A percentile compares a stretch with the other conserved stretches of the same genome.
Conservation (phyloP, 352 stramenopile species). For the Pythium insidiosum region DNA sequence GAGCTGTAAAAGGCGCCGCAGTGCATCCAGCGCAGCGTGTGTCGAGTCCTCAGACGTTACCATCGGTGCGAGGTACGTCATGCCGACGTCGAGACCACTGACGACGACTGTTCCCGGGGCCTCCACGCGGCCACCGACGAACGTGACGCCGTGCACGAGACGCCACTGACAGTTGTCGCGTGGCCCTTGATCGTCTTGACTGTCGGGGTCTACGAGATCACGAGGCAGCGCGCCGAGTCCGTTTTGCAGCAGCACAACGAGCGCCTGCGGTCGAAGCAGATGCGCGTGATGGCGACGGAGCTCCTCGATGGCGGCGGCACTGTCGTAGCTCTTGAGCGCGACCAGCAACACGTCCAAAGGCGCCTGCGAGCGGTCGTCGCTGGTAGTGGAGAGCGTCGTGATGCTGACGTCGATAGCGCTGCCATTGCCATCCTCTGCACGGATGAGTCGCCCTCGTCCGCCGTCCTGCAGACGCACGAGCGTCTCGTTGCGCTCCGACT, state of each 20-base stretch:
- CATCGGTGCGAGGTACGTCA: slow-evolving; percentile 47
- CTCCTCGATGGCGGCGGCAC: slow-evolving; percentile 20
- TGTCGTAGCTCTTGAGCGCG: slow-evolving; percentile 66
- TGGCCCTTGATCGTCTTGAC: too few relatives aligned
- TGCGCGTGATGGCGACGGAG: slow-evolving; percentile 21
- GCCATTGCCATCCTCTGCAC: too few relatives aligned
- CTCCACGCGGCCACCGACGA: slow-evolving; percentile 37
- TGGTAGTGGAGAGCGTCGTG: slow-evolving; percentile 11
- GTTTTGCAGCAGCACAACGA: slow-evolving; percentile 66
- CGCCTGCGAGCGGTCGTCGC: not conserved
- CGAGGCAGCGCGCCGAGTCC: slow-evolving; percentile 35
- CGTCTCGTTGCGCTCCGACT: not conserved
- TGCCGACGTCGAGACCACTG: slow-evolving; percentile 33
- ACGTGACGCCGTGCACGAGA: slow-evolving; percentile 60
- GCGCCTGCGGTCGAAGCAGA: slow-evolving; percentile 31
- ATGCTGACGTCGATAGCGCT: too few relatives aligned
- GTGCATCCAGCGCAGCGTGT: too few relatives aligned
- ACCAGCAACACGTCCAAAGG: slow-evolving; percentile 51
- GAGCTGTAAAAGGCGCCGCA: not conserved
- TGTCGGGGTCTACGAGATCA: not conserved
- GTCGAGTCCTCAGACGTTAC: not conserved
- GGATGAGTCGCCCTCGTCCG: not conserved
- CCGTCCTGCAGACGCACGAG: not conserved
- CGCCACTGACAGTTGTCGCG: slow-evolving; percentile 14
- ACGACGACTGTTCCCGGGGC: slow-evolving; percentile 33